Base-by-base conservation (phyloP, 352 stramenopile genomes). In the Phytophthora podocarpi region DNA sequence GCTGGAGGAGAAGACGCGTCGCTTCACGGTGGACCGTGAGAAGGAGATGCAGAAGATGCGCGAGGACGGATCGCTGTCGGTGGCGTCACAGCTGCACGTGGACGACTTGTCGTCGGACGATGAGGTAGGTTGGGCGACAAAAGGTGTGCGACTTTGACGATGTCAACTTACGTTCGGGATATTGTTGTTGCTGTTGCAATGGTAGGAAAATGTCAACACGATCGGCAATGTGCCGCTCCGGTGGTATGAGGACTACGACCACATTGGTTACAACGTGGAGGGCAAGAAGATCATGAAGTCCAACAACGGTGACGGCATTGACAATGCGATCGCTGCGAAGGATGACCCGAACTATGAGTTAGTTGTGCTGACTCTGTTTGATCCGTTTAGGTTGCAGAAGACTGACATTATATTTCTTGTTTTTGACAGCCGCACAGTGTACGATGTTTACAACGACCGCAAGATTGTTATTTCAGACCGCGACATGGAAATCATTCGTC, bases 181-280 rank as follows among this genome's bases (percentile, higher is more conserved):
- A 12, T 16, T 46, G 3, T 42, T 30, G 45, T 32, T 60, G 48
- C 28, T n/a, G n/a, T n/a, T n/a, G 24, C 30, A 55, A 21, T 6
- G n/a, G n/a, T 74, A 97, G 64, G 96, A 98, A 63, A 91, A 80
- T 51, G 64, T 85, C 41, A 99, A 99, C 82, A 98, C 97, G 21
- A 99, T 99, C 59, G 97, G 97, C 45, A 97, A 98, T 65, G 97
- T 99, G 31, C 98, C 98, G 18, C 80, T 99, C 8, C 97, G 99
- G 51, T 99, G 97, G 98, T 99, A 99, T 66, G 97, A 99, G 56
- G 98, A 99, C 51, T 99, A 99, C 71, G 97, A 99, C 73, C 97
- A 99, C 81, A 98, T 99, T 72, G 98, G 98, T 49, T 99, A 99
- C 83, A 93, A 99, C 78, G 77, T 97, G 13, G 93, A 98, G 37